Percentiles rank a stretch among this genome's conserved stretches.
Conservation (phyloP, 352 stramenopile genomes). For the Globisporangium barbulae region DNA sequence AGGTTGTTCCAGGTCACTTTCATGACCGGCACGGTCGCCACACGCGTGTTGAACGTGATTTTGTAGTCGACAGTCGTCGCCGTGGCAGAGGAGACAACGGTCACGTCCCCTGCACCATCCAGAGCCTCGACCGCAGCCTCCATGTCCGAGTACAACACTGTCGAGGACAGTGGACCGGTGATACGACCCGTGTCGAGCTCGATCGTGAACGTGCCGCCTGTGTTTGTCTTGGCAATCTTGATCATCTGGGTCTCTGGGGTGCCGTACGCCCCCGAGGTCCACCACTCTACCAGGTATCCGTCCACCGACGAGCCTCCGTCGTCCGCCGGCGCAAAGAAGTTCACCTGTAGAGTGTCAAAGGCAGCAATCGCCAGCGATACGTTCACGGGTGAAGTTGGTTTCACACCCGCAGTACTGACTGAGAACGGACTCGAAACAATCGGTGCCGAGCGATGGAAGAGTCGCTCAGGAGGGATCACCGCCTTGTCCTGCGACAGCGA, state of each 20-base stretch:
- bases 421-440: conserved; percentile 70
- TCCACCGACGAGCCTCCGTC: conserved; percentile 85
- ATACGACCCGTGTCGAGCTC: conserved; percentile 37
- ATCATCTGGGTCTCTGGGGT: conserved; percentile 72
- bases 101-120: conserved; percentile 75
- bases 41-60: conserved; percentile 57
- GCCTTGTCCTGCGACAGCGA: conserved; percentile 85
- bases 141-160: conserved; percentile 67
- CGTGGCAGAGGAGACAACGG: conserved; percentile 34
- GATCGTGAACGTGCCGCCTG: conserved; percentile 83
- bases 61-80: conserved; percentile 37
- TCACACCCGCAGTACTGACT: conserved; percentile 48
- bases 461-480: conserved; percentile 79
- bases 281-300: conserved; percentile 89
- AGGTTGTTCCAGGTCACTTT: conserved; percentile 36
- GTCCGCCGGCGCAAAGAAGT: conserved; percentile 79
- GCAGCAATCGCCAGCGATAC: conserved; percentile 42
- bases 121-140: conserved; percentile 79
- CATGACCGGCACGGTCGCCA: conserved; percentile 29
- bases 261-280: conserved; percentile 50
- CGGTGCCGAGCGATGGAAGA: conserved; percentile 77
- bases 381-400: conserved; percentile 45
- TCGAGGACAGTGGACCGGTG: conserved; percentile 54
- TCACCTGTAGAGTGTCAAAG: conserved; percentile 66
- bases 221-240: conserved; percentile 76